Evolutionary conservation across 495 filamentous ascomycete species (phyloP).

Genomic region (Lasiosphaeria miniovina): DNA sequence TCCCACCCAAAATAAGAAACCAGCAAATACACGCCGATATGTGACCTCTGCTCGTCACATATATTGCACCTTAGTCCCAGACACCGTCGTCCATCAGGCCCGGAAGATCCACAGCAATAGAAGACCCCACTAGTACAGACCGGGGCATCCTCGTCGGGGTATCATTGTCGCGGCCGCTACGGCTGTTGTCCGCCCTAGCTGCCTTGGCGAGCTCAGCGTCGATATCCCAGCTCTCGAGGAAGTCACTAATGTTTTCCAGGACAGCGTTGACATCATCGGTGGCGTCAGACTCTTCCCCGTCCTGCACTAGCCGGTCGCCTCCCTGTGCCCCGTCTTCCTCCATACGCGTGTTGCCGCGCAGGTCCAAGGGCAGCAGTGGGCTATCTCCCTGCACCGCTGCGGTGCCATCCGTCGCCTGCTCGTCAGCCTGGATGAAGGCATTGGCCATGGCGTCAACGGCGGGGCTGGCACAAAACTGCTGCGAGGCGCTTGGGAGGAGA

Average conservation of each 20-base stretch:
- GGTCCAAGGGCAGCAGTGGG: neutral
- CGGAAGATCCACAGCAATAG: no score
- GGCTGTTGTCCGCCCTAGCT: conserved; percentile 12
- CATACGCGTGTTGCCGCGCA: neutral
- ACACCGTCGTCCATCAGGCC: no score
- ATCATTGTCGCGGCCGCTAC: neutral
- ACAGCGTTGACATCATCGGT: conserved; percentile 43
- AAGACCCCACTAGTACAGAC: no score
- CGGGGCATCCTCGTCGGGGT: neutral
- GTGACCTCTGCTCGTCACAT: no score
- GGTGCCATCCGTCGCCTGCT: neutral
- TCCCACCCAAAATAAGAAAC: no score
- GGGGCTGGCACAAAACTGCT: conserved; percentile 38
- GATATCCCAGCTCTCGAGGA: conserved; percentile 40
- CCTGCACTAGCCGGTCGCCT: conserved; percentile 13
- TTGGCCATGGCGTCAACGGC: conserved; percentile 39
- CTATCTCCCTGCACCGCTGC: neutral
- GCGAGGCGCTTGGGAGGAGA: conserved; percentile 41
- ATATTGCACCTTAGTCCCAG: no score
- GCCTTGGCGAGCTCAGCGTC: conserved; percentile 36
- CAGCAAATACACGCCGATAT: no score
- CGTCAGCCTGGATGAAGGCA: conserved; percentile 31
- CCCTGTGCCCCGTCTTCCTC: conserved; percentile 4
- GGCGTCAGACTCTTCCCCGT: conserved; percentile 11
- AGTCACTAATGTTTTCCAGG: conserved; percentile 41